Base-by-base conservation (phyloP, 2,329 filamentous ascomycete genomes). In the Aaosphaeria pasadenensis region DNA sequence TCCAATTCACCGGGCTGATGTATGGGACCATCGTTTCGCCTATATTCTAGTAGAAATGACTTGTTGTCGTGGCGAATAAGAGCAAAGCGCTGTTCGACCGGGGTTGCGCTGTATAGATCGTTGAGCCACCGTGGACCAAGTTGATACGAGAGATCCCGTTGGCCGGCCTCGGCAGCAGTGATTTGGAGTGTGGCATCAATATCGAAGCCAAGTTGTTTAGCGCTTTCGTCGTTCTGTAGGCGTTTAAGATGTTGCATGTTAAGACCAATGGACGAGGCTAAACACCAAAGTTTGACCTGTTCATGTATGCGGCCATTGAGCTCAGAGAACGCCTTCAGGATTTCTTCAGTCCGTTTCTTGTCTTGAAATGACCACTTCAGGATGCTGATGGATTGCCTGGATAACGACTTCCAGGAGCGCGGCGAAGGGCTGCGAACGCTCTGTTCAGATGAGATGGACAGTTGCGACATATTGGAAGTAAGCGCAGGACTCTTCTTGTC, bases 231-330 rank as follows among this genome's bases (percentile, higher is more conserved):
- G 7, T 47, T 39, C 36, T 56, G 51, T 1, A 57, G 48, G 2
- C 51, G 45, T 33, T 45, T 33, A 1, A 56, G 46, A 45, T 57
- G 54, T 31, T 50, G 36, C 32, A 49, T 42, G 33, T 55, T 45
- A 7, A 56, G 7, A 4, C 49, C 51, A 9, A 57, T 44, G 17
- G 48, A 40, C 6, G 48, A 48, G 1, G 43, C 48, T 5, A 54
- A 42, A 33, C 50, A 56, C 35, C 45, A 49, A 3, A 57, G 48
- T 35, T 56, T 54, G 42, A 57, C 49, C 17, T 54, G 52, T 11
- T 52, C 45, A 17, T 56, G 47, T 7, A 57, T 44, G 7, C 51
- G 42, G n/a, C 39, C 31, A 32, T 57, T 57, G 6, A 47, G 46
- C 4, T 50, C 48, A 7, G 36, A 30, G 33, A 57, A 55, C 24